Percentiles rank a stretch among this genome's conserved stretches.
Conservation (phyloP, 768 basidiomycete genomes). For the Phanerochaete carnosa region DNA sequence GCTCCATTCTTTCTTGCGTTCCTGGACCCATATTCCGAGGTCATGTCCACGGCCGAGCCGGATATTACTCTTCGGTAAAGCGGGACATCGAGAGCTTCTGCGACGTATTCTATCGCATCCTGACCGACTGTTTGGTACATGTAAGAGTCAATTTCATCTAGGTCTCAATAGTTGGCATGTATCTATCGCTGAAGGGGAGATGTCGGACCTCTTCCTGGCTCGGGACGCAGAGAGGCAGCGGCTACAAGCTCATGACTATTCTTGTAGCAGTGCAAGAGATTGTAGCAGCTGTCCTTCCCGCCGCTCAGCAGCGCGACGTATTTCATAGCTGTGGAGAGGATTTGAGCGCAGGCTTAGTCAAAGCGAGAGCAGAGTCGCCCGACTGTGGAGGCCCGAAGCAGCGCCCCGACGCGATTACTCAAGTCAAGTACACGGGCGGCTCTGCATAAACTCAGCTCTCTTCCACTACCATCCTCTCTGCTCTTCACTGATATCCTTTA, state of each 20-base stretch:
- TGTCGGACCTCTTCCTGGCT: conserved; percentile 72
- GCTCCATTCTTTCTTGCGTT: conserved; percentile 43
- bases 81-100: conserved; percentile 81
- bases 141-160: conserved; percentile 98
- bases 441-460: conserved; percentile 6
- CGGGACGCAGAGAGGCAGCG: conserved; percentile 84
- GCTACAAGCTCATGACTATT: conserved; percentile 89
- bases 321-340: conserved; percentile 53
- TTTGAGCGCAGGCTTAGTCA: not conserved
- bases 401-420: conserved; percentile 4
- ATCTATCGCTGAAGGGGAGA: conserved; percentile 15
- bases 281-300: conserved; percentile 97
- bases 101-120: conserved; percentile 85
- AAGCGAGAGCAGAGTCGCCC: not conserved
- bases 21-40: conserved; percentile 81
- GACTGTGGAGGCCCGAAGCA: not conserved
- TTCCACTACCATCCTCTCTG: conserved; percentile 11
- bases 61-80: conserved; percentile 78
- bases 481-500: conserved; percentile 10
- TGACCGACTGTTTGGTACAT: conserved; percentile 99
- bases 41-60: conserved; percentile 78
- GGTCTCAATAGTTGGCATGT: conserved; percentile 15
- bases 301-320: conserved; percentile 94
- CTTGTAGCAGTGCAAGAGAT: conserved; percentile 80
- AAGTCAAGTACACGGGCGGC: conserved; percentile 3